Percentiles rank a stretch among this genome's conserved stretches.
phyloP scores from a whole-genome alignment of 345 rosid species.

The Arabis hirsuta region DNA sequence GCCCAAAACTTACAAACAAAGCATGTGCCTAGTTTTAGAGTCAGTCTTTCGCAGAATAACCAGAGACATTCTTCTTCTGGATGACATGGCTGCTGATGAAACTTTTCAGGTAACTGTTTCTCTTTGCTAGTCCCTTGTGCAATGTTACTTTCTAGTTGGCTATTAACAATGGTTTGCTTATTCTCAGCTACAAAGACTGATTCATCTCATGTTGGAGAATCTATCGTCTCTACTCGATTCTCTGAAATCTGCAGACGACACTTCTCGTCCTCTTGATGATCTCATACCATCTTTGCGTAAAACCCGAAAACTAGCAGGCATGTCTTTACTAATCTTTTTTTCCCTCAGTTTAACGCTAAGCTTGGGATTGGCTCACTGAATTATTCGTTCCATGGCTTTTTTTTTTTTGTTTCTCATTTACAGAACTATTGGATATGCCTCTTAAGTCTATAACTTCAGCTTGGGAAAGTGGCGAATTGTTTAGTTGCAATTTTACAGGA shows the following conservation, averaged over 20 bases:
- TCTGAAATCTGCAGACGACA: slow-evolving; percentile 49
- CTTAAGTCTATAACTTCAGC: slow-evolving; percentile 72
- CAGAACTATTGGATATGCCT: slow-evolving; percentile 92
- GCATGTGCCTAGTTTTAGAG: slow-evolving; percentile 83
- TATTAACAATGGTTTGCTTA: slow-evolving; percentile 25
- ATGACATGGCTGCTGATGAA: slow-evolving; percentile 98
- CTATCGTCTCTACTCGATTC: slow-evolving; percentile 68
- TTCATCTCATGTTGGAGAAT: slow-evolving; percentile 76
- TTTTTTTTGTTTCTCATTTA: slow-evolving; percentile 20
- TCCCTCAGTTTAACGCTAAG: slow-evolving; percentile 24
- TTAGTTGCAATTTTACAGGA: slow-evolving; percentile 67
- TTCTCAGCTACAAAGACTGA: slow-evolving; percentile 81
- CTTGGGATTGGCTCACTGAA: neutral
- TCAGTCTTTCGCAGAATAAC: slow-evolving; percentile 77
- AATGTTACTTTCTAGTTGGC: slow-evolving; percentile 1
- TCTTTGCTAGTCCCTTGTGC: slow-evolving; percentile 4
- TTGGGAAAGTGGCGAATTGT: slow-evolving; percentile 89
- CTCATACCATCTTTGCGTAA: slow-evolving; percentile 74
- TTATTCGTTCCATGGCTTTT: slow-evolving; percentile 10
- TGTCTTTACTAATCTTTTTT: slow-evolving; percentile 20
- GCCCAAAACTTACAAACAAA: slow-evolving; percentile 76
- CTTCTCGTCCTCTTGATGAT: slow-evolving; percentile 53
- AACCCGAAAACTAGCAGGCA: slow-evolving; percentile 89
- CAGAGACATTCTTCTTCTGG: slow-evolving; percentile 78
- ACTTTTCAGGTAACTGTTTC: slow-evolving; percentile 69